Evolutionary conservation across 2,329 filamentous ascomycete genomes (phyloP), one percentile per base, ranked within the genome.

Genomic region (Microthyrium microscopicum): DNA sequence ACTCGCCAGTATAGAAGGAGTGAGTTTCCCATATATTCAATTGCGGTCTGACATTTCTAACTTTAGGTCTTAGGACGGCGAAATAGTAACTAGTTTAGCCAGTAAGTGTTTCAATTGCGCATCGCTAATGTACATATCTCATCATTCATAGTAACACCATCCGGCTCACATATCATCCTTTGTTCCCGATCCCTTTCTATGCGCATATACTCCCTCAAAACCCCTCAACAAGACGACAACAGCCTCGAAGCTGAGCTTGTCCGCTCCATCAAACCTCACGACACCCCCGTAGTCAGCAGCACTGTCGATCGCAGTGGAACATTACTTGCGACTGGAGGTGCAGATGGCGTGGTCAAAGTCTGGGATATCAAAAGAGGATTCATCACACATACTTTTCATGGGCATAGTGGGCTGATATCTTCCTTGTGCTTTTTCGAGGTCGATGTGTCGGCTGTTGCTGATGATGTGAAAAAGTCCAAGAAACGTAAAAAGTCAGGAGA

Each of bases 131-230:
- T 37, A 20, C 7, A 21, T 21, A 4, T 13, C 44, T 47, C 37
- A 48, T 30, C 40, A 40, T 20, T 19, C 26, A 31, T 44, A 83
- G 78, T 98, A 44, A 91, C 87, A 1, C 84, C 85, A 1, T 82
- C 80, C 40, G 83, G 75, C 6, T 84, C 82, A 18, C 83, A 94
- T 54, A 68, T 95, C 35, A 74, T 93, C 42, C 62, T 91, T 44
- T 95, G 85, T 60, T 98, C 89, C 13, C 76, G 87, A 44, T 95
- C 87, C n/a, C 66, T 94, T 35, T 85, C 84, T 5, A 91, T 95
- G 84, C 78, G 81, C 49, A 84, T 95, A 43, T 95, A 82, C 57
- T 60, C 77, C 13, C 64, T 98, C 18, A 66, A 67, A 33, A 60
- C 64, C 18, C 70, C 70, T 15, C 60, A 61, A 34, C 53, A 62